These are phyloP conservation scores for Lactarius deliciosus DNA, from an alignment of 768 basidiomycete genomes.

Conservation along the genomic window DNA sequence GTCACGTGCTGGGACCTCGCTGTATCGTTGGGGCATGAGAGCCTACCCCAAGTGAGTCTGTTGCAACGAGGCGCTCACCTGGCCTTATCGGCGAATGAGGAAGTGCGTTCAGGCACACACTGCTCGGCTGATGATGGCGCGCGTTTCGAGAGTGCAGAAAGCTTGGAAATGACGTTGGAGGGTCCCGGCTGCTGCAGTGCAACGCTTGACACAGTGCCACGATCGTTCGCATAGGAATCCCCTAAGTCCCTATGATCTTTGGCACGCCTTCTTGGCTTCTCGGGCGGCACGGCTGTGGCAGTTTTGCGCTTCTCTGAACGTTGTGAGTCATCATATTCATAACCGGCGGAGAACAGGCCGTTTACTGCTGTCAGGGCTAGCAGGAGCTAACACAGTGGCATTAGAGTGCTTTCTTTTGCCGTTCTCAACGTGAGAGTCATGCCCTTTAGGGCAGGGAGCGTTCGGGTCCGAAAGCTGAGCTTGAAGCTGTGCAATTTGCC, in stretches of 20 bases:
- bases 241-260: conserved; percentile 8
- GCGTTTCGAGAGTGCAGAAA: conserved; percentile 41
- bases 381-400: conserved; percentile 46
- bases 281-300: background rate
- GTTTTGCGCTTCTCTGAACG: conserved; percentile 47
- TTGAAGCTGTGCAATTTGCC: conserved; percentile 57
- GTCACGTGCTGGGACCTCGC: conserved; percentile 43
- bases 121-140: conserved; percentile 15
- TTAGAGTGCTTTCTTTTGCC: conserved; percentile 51
- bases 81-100: conserved; percentile 32
- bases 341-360: conserved; percentile 14
- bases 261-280: background rate
- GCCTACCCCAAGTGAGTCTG: background rate
- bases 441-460: conserved; percentile 31
- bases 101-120: conserved; percentile 4
- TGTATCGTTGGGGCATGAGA: conserved; percentile 10
- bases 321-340: conserved; percentile 8
- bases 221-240: background rate
- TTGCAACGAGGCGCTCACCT: conserved; percentile 21
- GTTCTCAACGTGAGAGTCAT: conserved; percentile 32
- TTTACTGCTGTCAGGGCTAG: conserved; percentile 71
- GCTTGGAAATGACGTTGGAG: conserved; percentile 53
- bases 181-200: conserved; percentile 41
- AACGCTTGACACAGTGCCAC: conserved; percentile 20
- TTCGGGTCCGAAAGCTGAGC: conserved; percentile 49